Evolutionary conservation across 176 grass and related monocot genomes (phyloP).

Genomic region (Oryza meyeriana): DNA sequence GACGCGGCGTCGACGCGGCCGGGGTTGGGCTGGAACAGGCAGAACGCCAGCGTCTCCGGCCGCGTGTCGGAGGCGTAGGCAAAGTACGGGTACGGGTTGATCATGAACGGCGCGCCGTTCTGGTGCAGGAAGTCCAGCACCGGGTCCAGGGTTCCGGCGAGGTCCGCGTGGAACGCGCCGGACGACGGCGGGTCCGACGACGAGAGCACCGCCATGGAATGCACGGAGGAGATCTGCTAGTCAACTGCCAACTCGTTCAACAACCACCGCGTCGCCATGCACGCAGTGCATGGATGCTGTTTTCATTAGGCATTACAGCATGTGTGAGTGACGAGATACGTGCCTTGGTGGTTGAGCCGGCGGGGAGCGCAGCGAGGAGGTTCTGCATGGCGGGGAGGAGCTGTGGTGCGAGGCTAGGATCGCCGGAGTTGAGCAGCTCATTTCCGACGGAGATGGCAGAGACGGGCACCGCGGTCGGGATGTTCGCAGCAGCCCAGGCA

Average conservation of each 20-base stretch:
- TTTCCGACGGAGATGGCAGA: constrained; percentile 85
- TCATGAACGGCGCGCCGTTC: constrained; percentile 82
- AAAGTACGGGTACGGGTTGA: constrained; percentile 98
- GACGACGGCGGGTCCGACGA: constrained; percentile 88
- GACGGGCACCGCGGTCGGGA: constrained; percentile 55
- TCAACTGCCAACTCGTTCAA: not conserved
- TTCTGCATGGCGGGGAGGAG: constrained; percentile 97
- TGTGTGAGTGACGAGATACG: constrained; percentile 15
- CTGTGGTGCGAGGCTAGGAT: constrained; percentile 52
- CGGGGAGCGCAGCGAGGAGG: constrained; percentile 70
- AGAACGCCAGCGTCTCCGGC: constrained; percentile 91
- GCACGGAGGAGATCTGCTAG: constrained; percentile 73
- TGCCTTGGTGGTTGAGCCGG: constrained; percentile 64
- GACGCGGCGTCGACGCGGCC: constrained; percentile 73
- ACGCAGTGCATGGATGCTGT: not conserved
- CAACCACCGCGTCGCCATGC: not conserved
- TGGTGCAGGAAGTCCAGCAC: constrained; percentile 80
- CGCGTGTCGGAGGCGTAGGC: constrained; percentile 81
- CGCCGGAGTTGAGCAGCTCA: constrained; percentile 74
- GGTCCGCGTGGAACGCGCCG: constrained; percentile 62
- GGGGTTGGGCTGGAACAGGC: constrained; percentile 89
- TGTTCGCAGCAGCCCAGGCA: constrained; percentile 61
- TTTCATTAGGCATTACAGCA: too few species aligned
- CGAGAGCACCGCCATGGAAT: constrained; percentile 82
- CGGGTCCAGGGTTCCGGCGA: constrained; percentile 54